Conservation (phyloP, 139 green algal species). For the Chlamydomonas incerta region DNA sequence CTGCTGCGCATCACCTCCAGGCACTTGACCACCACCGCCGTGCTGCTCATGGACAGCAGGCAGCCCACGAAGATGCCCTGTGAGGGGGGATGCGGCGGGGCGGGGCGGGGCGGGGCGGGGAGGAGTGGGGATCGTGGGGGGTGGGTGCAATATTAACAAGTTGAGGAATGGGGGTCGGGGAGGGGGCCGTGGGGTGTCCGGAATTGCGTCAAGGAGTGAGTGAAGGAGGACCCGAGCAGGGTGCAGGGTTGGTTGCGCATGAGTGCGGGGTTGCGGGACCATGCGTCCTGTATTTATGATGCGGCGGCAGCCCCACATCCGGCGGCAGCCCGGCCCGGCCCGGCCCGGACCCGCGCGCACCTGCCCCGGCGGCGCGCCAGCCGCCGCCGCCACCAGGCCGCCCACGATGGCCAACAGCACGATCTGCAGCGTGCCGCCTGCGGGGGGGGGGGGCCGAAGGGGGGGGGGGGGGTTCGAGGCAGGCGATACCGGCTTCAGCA, state of each 20-base stretch:
- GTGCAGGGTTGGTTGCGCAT: too few species aligned
- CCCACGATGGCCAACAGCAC: slow-evolving; percentile 29
- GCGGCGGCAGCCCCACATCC: too few species aligned
- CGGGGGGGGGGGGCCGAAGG: background rate
- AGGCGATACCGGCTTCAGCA: too few species aligned
- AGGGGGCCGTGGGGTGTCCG: too few species aligned
- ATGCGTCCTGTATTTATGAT: too few species aligned
- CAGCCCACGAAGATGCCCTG: slow-evolving; percentile 93
- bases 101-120: slow-evolving; percentile 16
- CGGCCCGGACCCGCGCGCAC: too few species aligned
- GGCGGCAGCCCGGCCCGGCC: too few species aligned
- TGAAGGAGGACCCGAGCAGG: too few species aligned
- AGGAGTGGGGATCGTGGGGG: slow-evolving; percentile 18
- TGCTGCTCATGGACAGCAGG: slow-evolving; percentile 83
- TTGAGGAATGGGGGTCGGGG: too few species aligned
- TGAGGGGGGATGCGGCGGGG: background rate
- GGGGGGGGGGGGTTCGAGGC: background rate
- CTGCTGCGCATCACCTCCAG: slow-evolving; percentile 67
- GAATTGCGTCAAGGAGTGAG: too few species aligned
- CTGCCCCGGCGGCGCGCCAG: slow-evolving; percentile 9
- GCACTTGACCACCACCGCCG: slow-evolving; percentile 93
- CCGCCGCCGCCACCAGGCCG: slow-evolving; percentile 37
- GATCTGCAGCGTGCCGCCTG: slow-evolving; percentile 46
- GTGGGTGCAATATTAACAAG: background rate
- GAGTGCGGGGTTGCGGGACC: too few species aligned